A percentile compares a stretch with the other conserved stretches of the same genome.
These are phyloP conservation scores for Triticum monococcum DNA, from an alignment of 176 grass and related monocot species.

Conservation along the genomic window DNA sequence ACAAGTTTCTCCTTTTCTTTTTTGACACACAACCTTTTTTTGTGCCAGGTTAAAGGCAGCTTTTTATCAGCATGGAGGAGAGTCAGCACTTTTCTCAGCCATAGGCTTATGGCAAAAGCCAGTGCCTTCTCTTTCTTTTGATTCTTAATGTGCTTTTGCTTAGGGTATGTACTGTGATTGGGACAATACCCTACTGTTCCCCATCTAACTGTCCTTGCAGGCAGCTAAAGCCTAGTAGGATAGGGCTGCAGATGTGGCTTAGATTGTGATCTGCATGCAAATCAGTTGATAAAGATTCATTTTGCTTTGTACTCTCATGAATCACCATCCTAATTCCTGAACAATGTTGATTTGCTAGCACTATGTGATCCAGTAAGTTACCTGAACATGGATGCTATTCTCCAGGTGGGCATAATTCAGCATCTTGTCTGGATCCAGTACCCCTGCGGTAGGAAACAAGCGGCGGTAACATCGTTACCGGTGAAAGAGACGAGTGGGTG, in stretches of 20 bases:
- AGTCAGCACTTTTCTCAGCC: background rate
- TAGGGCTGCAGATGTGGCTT: background rate
- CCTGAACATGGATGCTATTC: background rate
- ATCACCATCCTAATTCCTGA: background rate
- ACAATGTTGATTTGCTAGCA: background rate
- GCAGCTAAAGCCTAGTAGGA: background rate
- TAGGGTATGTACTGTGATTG: background rate
- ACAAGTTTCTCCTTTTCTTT: background rate
- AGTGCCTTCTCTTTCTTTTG: background rate
- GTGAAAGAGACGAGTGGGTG: constrained; percentile 7
- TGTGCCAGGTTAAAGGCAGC: background rate
- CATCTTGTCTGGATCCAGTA: background rate
- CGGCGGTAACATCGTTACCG: background rate
- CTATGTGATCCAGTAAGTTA: background rate
- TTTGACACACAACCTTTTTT: background rate
- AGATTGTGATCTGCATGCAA: background rate
- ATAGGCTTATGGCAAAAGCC: background rate
- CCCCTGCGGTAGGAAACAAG: background rate
- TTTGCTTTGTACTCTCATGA: background rate
- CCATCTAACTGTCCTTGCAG: background rate
- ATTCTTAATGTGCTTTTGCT: background rate
- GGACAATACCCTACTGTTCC: background rate
- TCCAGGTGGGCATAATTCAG: background rate
- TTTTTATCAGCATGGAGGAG: constrained; percentile 4
- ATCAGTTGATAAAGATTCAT: background rate